Evolutionary conservation across 2,329 filamentous ascomycete genomes (phyloP), one percentile per base, ranked within the genome.

Genomic region (Pyrenochaeta sp.): DNA sequence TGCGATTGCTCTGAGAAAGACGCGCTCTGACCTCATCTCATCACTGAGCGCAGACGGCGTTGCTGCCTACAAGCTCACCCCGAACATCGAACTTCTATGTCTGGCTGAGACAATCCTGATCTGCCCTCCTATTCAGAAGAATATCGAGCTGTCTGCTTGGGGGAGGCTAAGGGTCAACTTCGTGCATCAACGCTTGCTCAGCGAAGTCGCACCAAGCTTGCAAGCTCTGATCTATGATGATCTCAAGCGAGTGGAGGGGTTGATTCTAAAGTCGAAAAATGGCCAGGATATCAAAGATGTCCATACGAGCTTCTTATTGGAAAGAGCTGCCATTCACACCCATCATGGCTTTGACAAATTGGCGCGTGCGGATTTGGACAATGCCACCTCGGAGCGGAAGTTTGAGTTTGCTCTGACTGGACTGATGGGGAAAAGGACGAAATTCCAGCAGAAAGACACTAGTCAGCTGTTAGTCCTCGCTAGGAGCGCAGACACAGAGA

Each of bases 381-480:
- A 82, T 43, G 92, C 92, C 0, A 81, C 85, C 0, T 73, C 75
- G 30, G 73, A 82, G 23, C 86, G 85, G n/a, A 81, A 83, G 0
- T 89, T 99, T 45, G 78, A 83, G 13, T 97, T 95, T 70, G 87
- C 86, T 0, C 70, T 99, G 41, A 95, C 90, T 0, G 94, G 94
- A 24, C 84, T 89, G 15, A 72, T 99, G 55, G 94, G 94, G 11
- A 97, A 91, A 73, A 78, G 88, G 48, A 95, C 90, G 1, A 87
- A 82, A 56, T 95, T 85, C 44, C 90, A 95, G 69, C 81, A 90
- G 62, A 88, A 84, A 48, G 87, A 86, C 60, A 85, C 85, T 49
- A 96, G 90, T 60, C 94, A 99, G 69, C 79, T 99, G 19, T 88
- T 99, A 1, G 90, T 99, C 2, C 76, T 97, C 20, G 94, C 94